Conservation (phyloP, 2,329 filamentous ascomycete genomes). For the Microcera coccophila region DNA sequence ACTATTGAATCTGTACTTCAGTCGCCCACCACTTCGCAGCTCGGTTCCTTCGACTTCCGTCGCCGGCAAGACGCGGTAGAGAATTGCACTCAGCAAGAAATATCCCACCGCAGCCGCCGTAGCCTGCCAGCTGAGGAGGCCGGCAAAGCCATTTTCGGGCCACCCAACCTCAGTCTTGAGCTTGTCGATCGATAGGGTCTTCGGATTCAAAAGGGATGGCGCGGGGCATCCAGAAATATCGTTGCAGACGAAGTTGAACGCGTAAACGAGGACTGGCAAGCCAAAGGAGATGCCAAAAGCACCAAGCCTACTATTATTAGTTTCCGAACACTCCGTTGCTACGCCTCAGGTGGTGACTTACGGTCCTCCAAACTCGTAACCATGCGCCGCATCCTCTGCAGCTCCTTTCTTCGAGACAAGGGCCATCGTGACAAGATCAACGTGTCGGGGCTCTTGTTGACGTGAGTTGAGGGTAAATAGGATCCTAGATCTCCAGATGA, state of each 20-base stretch:
- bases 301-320: slow-evolving; percentile 56
- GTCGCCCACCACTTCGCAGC: slow-evolving; percentile 65
- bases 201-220: slow-evolving; percentile 71
- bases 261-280: slow-evolving; percentile 74
- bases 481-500: neutral
- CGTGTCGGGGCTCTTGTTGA: slow-evolving; percentile 5
- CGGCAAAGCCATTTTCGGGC: slow-evolving; percentile 66
- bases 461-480: slow-evolving; percentile 2
- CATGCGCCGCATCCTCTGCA: slow-evolving; percentile 33
- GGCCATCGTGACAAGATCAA: slow-evolving; percentile 28
- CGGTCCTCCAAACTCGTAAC: slow-evolving; percentile 53
- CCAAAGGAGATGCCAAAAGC: slow-evolving; percentile 74
- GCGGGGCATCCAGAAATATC: slow-evolving; percentile 88
- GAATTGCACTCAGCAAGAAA: slow-evolving; percentile 69
- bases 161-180: slow-evolving; percentile 80
- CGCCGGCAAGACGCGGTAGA: slow-evolving; percentile 75
- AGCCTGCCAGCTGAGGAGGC: slow-evolving; percentile 66
- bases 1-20: slow-evolving; percentile 83
- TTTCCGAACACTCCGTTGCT: slow-evolving; percentile 4
- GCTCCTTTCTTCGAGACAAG: slow-evolving; percentile 25
- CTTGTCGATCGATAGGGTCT: slow-evolving; percentile 64
- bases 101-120: slow-evolving; percentile 71
- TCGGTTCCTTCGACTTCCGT: slow-evolving; percentile 65
- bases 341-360: slow-evolving; percentile 29
- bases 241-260: slow-evolving; percentile 83